Evolutionary conservation across 169 alveolate species (phyloP).

Genomic region (Plasmodium gonderi): DNA sequence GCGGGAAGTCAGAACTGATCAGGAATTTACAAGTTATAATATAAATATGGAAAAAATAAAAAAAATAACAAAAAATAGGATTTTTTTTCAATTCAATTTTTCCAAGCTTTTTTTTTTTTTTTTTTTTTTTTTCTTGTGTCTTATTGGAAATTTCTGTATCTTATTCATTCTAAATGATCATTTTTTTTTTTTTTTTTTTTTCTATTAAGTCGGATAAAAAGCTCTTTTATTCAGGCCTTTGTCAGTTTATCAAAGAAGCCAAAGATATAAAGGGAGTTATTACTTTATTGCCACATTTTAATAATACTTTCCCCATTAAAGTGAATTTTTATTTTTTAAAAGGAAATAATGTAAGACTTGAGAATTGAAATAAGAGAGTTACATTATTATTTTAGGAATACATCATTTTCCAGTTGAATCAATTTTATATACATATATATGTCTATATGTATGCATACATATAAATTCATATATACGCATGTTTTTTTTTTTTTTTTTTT

Average conservation of each 20-base stretch:
- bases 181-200: neutral
- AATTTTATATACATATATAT: neutral
- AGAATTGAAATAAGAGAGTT: neutral
- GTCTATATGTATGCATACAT: neutral
- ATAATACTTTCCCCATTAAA: constrained; percentile 69
- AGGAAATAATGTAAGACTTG: constrained; percentile 67
- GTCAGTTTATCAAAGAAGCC: constrained; percentile 78
- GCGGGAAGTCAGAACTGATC: constrained; percentile 76
- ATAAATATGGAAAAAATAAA: neutral
- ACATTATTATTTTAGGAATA: neutral
- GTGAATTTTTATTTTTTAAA: constrained; percentile 72
- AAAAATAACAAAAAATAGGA: neutral
- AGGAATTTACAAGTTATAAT: constrained; percentile 74
- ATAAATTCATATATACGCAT: too few species aligned
- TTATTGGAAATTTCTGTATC: neutral
- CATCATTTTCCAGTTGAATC: too few species aligned
- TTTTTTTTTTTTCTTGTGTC: neutral
- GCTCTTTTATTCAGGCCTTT: constrained; percentile 76
- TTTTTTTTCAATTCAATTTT: neutral
- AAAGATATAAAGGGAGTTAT: constrained; percentile 72
- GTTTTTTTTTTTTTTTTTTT: too few species aligned
- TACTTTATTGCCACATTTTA: constrained; percentile 60
- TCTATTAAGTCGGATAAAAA: constrained; percentile 74
- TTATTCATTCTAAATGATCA: neutral
- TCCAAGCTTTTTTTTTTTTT: neutral